These are phyloP conservation scores for Solanum pinnatisectum DNA, from an alignment of 257 asterid genomes.

Conservation along the genomic window DNA sequence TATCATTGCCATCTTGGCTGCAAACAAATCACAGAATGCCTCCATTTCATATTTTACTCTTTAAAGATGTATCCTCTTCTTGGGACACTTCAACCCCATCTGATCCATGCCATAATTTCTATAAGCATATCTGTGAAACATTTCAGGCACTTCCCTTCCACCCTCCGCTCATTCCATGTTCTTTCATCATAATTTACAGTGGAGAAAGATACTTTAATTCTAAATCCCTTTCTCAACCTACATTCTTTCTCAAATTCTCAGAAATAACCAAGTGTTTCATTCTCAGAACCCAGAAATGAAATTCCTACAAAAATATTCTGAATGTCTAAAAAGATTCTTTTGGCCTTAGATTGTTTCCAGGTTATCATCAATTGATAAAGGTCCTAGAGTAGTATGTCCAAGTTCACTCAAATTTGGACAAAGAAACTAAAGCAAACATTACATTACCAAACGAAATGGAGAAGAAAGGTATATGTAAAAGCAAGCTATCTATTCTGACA, in stretches of 20 bases:
- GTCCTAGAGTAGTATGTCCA: not conserved
- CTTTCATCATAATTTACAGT: not conserved
- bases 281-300: not conserved
- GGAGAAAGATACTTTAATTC: not conserved
- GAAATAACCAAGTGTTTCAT: not conserved
- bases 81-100: not conserved
- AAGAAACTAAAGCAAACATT: not conserved
- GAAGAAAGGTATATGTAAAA: not conserved
- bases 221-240: not conserved
- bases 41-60: not conserved
- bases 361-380: not conserved
- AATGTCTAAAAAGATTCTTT: not conserved
- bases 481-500: not conserved
- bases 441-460: not conserved
- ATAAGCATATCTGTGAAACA: not conserved
- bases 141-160: not conserved
- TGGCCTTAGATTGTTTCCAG: not conserved
- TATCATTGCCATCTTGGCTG: not conserved
- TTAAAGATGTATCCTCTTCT: not conserved
- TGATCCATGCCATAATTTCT: not conserved
- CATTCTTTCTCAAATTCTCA: not conserved
- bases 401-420: not conserved
- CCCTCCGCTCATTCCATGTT: not conserved
- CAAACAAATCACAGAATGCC: not conserved
- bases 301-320: not conserved